Base-by-base conservation (phyloP, 768 basidiomycete genomes). In the Xerocomellus intermedius region DNA sequence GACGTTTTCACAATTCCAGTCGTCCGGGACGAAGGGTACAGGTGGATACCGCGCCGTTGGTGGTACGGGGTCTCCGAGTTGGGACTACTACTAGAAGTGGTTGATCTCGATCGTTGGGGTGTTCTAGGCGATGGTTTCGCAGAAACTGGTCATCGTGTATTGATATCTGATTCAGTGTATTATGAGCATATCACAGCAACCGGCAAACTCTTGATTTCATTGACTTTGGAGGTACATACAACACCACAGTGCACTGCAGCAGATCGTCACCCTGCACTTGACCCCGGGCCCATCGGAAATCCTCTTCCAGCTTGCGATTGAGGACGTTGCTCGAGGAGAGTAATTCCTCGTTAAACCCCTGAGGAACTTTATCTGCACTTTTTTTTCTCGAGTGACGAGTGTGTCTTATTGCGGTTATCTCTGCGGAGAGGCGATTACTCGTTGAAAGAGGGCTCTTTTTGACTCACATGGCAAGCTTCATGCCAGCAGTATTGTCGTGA, bases 261-360 rank as follows among this genome's bases (percentile, higher is more conserved):
- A n/a, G n/a, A n/a, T n/a, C n/a, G n/a, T n/a, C n/a, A n/a, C n/a
- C n/a, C n/a, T n/a, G n/a, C n/a, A n/a, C n/a, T n/a, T n/a, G n/a
- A n/a, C n/a, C n/a, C n/a, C n/a, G n/a, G n/a, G n/a, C n/a, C n/a
- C n/a, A n/a, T n/a, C n/a, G n/a, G n/a, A n/a, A n/a, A n/a, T n/a
- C n/a, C n/a, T n/a, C n/a, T n/a, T n/a, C n/a, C n/a, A n/a, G n/a
- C n/a, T 92, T 94, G 57, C 94, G 84, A 68, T 96, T 96, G n/a
- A 94, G 74, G 26, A 82, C 82, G 64, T 97, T 97, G 55, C 88
- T 86, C 8, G 89, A 85, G 5, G 87, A 87, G 17, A 97, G n/a
- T n/a, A 96, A 70, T 57, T 93, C 89, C 65, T 96, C 94, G 64
- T n/a, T n/a, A n/a, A 96, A 96, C 19, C 86, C 89, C 94, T 90